Conservation (phyloP, 805 yeast genomes). For the Suhomyces tanzawaensis region DNA sequence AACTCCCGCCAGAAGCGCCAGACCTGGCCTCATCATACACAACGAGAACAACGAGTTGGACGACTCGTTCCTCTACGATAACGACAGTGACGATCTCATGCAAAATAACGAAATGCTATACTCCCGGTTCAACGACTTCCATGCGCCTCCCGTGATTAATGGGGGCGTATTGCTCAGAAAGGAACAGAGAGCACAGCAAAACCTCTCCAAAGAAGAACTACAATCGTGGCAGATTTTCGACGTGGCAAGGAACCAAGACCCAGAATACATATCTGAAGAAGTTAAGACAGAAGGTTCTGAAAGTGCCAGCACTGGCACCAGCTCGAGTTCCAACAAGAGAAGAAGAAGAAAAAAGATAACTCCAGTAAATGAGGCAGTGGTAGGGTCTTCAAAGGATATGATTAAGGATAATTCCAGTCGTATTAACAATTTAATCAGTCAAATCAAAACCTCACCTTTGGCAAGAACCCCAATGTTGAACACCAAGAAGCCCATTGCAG, state of each 20-base stretch:
- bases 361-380: slow-evolving; percentile 2
- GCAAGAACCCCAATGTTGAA: not conserved
- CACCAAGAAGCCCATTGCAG: not conserved
- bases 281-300: not conserved
- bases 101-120: slow-evolving; percentile 1
- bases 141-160: slow-evolving; percentile 22
- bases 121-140: not conserved
- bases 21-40: slow-evolving; percentile 23
- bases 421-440: slow-evolving; percentile 12
- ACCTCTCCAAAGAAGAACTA: slow-evolving; percentile 33
- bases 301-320: not conserved
- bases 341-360: slow-evolving; percentile 16
- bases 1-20: not conserved
- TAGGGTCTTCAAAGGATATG: not conserved
- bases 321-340: slow-evolving; percentile 7
- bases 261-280: not conserved
- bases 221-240: slow-evolving; percentile 39
- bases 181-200: slow-evolving; percentile 28
- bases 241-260: slow-evolving; percentile 21
- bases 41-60: slow-evolving; percentile 31
- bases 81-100: slow-evolving; percentile 5
- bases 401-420: slow-evolving; percentile 6
- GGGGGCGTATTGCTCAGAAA: slow-evolving; percentile 39
- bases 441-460: slow-evolving; percentile 8
- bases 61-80: slow-evolving; percentile 26